Percentiles rank a stretch among this genome's conserved stretches.
These are phyloP conservation scores for Coemansia reversa DNA, from an alignment of 192 early-diverging fungal species.

Conservation along the genomic window DNA sequence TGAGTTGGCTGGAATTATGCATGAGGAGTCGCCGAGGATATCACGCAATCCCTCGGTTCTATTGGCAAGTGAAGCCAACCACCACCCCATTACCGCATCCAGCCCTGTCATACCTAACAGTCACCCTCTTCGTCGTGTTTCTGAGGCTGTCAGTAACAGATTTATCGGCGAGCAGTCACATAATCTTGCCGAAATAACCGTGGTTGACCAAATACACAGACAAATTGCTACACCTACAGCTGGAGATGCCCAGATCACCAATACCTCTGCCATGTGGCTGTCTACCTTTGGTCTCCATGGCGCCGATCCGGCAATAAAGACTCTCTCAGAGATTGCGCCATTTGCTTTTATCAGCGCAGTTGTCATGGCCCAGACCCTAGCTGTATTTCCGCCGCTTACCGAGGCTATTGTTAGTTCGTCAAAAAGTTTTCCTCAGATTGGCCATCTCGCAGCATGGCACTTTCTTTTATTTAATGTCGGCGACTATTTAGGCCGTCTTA, in stretches of 20 bases:
- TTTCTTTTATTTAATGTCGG: constrained; percentile 74
- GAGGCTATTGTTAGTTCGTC: constrained; percentile 58
- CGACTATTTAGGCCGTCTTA: constrained; percentile 66
- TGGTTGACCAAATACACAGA: background rate
- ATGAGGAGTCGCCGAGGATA: constrained; percentile 31
- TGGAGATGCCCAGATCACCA: background rate
- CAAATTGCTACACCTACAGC: background rate
- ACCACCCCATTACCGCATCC: too few species aligned
- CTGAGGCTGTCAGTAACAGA: background rate
- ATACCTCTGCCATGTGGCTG: constrained; percentile 16
- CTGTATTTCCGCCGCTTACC: constrained; percentile 75
- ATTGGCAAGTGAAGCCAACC: constrained; percentile 1
- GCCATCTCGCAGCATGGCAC: constrained; percentile 60
- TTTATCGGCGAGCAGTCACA: background rate
- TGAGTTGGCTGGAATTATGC: constrained; percentile 13
- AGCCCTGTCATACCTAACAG: background rate
- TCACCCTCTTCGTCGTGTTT: background rate
- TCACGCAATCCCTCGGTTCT: constrained; percentile 10
- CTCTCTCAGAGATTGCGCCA: constrained; percentile 24
- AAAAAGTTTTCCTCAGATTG: constrained; percentile 15
- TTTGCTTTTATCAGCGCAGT: constrained; percentile 49
- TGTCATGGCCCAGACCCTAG: constrained; percentile 66
- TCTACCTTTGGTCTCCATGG: constrained; percentile 26
- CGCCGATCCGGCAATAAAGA: constrained; percentile 20
- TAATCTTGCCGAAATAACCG: background rate